Evolutionary conservation across 1,284 basidiomycete genomes (phyloP).

Genomic region (Leccinum variabile): DNA sequence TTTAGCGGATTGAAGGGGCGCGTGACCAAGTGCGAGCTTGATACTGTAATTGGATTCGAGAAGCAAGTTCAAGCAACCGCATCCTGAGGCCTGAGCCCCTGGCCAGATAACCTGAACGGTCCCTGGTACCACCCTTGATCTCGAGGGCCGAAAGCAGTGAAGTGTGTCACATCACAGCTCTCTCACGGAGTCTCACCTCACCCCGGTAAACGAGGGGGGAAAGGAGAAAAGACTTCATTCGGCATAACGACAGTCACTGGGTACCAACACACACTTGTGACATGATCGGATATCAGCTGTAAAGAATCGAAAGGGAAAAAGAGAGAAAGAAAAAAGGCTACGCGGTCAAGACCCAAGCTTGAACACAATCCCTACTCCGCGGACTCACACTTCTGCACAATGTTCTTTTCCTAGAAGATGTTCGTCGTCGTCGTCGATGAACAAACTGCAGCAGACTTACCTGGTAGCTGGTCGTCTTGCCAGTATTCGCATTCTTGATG

Average conservation of each 20-base stretch:
- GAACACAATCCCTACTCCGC: background rate
- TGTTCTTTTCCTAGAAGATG: conserved; percentile 39
- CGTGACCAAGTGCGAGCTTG: too few relatives aligned
- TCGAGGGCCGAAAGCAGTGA: background rate
- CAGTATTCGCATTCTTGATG: conserved; percentile 47
- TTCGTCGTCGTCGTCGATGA: background rate
- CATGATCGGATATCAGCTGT: background rate
- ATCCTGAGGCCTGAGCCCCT: too few relatives aligned
- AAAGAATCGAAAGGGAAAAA: background rate
- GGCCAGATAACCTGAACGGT: too few relatives aligned
- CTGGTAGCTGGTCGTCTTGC: conserved; percentile 42
- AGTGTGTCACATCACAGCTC: background rate
- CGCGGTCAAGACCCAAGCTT: background rate
- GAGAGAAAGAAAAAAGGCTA: background rate
- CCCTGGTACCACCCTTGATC: background rate
- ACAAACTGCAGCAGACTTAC: conserved; percentile 19
- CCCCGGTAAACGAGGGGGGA: background rate
- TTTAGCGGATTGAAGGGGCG: too few relatives aligned
- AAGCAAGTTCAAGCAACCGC: too few relatives aligned
- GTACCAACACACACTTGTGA: background rate
- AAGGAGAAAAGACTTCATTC: conserved; percentile 6
- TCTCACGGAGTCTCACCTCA: background rate
- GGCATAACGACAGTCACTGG: conserved; percentile 7
- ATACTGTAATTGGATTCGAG: too few relatives aligned
- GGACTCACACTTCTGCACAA: conserved; percentile 33